Percentiles rank a stretch among this genome's conserved stretches.
Conservation (phyloP, 176 grass and related monocot species). For the Guadua angustifolia region DNA sequence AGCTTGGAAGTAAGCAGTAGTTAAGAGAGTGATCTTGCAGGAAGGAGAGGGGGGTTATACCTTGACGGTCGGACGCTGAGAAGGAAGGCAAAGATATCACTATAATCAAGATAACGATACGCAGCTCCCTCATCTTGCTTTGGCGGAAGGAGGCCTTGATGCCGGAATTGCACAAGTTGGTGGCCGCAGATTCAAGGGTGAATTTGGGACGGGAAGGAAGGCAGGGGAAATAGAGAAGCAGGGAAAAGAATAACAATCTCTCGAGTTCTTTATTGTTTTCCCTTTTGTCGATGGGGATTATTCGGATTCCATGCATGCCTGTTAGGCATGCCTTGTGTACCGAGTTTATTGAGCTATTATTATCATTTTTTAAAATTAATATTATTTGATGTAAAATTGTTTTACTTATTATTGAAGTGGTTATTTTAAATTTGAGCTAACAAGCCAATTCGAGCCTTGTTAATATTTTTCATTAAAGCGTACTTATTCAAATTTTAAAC, state of each 20-base stretch:
- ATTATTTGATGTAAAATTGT: too few relatives aligned
- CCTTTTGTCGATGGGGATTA: not conserved
- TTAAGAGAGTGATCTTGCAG: not conserved
- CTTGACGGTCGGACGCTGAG: constrained; percentile 50
- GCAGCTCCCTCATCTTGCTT: constrained; percentile 27
- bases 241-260: not conserved
- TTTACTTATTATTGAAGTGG: too few relatives aligned
- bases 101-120: constrained; percentile 16
- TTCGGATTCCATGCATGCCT: constrained; percentile 23
- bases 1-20: not conserved
- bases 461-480: too few relatives aligned
- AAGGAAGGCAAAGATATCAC: constrained; percentile 36
- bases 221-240: not conserved
- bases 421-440: too few relatives aligned
- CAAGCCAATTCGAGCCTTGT: too few relatives aligned
- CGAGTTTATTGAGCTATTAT: too few relatives aligned
- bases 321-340: too few relatives aligned
- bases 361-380: too few relatives aligned
- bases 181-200: not conserved
- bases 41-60: not conserved
- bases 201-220: not conserved
- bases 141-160: not conserved
- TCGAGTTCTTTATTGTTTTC: not conserved
- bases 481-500: too few relatives aligned
- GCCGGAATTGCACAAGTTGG: not conserved